Evolutionary conservation across 257 asterid genomes (phyloP).

Genomic region (Rauvolfia tetraphylla): DNA sequence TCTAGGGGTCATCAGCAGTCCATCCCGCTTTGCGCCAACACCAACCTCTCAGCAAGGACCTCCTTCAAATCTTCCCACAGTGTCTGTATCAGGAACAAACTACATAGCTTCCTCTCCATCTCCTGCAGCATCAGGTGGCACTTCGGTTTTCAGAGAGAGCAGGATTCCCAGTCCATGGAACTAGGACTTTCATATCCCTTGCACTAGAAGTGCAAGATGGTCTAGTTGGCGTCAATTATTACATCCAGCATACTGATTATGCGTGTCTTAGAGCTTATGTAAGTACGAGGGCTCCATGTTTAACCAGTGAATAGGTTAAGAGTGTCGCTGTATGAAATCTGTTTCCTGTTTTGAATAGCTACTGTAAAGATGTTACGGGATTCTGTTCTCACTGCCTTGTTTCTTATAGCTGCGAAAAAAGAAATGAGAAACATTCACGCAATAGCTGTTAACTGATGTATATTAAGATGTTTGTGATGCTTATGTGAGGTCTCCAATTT

Average conservation of each 20-base stretch:
- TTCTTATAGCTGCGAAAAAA: background rate
- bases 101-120: conserved; percentile 78
- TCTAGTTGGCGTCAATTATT: background rate
- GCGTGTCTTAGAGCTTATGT: background rate
- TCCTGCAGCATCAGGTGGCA: conserved; percentile 93
- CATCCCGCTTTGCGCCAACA: conserved; percentile 68
- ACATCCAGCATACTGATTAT: background rate
- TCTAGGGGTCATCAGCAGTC: conserved; percentile 60
- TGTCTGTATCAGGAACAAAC: conserved; percentile 68
- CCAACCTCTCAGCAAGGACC: conserved; percentile 56
- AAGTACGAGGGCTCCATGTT: background rate
- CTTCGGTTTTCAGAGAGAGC: conserved; percentile 66
- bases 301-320: conserved; percentile 2
- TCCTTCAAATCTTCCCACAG: conserved; percentile 38
- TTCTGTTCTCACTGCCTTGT: background rate
- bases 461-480: conserved; percentile 3
- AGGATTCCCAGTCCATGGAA: conserved; percentile 71
- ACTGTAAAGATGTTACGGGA: background rate
- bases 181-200: conserved; percentile 26
- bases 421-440: background rate
- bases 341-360: background rate
- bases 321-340: background rate
- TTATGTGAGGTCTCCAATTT: background rate
- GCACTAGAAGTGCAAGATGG: background rate
- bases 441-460: background rate